A percentile compares a stretch with the other conserved stretches of the same genome.
phyloP scores from a whole-genome alignment of 2,329 filamentous ascomycete genomes.

The Aspergillus flavus region DNA sequence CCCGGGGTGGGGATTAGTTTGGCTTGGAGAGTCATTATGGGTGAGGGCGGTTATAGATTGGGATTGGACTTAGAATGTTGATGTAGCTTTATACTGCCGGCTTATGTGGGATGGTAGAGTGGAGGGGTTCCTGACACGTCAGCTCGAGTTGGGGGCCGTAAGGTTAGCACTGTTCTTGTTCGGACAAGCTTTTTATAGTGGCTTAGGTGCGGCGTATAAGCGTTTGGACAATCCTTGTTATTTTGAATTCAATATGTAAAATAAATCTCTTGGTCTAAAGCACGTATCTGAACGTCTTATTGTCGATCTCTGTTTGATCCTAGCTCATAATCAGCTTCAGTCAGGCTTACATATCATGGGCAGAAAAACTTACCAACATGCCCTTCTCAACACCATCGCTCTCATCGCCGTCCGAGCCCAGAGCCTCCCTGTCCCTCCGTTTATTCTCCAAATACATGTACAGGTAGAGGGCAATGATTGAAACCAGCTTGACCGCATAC shows the following conservation, averaged over 20 bases:
- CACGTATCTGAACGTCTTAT: slow-evolving; percentile 57
- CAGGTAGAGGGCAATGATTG: slow-evolving; percentile 54
- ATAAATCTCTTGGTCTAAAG: slow-evolving; percentile 23
- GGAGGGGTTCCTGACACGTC: not conserved
- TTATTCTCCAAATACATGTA: slow-evolving; percentile 61
- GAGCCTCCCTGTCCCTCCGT: slow-evolving; percentile 53
- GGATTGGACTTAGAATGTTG: not conserved
- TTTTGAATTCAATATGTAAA: too few relatives aligned
- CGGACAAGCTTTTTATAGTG: not conserved
- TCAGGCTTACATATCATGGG: not conserved
- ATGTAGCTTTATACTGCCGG: not conserved
- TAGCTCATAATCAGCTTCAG: slow-evolving; percentile 6
- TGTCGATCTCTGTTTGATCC: slow-evolving; percentile 59
- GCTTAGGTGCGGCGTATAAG: not conserved
- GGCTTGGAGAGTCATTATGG: not conserved
- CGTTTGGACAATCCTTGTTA: too few relatives aligned
- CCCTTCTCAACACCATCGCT: slow-evolving; percentile 56
- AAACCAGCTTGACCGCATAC: slow-evolving; percentile 55
- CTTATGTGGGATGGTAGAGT: not conserved
- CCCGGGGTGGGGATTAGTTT: not conserved
- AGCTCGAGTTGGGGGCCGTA: not conserved
- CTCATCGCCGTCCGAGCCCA: slow-evolving; percentile 47
- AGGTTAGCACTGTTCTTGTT: not conserved
- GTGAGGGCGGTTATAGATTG: not conserved
- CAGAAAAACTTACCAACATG: slow-evolving; percentile 47